These are phyloP conservation scores for Crithidia bombi DNA, from an alignment of 208 protist genomes.

Conservation along the genomic window DNA sequence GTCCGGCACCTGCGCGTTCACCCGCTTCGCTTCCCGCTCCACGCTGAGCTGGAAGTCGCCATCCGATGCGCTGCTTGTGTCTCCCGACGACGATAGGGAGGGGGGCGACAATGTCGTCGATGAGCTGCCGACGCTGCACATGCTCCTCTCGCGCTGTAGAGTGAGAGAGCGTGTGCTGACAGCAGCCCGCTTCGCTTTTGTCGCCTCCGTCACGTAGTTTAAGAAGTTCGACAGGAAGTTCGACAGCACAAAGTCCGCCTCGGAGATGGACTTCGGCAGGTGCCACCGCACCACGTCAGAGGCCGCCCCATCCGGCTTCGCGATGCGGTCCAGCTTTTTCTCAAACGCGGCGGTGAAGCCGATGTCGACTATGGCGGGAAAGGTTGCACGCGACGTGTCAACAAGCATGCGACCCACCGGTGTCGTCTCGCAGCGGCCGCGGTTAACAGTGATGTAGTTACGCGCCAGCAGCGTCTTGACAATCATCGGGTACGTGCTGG, in stretches of 20 bases:
- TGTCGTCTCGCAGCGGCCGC: conserved; percentile 85
- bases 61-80: background rate
- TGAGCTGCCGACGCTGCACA: background rate
- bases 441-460: conserved; percentile 85
- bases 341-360: conserved; percentile 89
- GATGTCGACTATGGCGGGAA: conserved; percentile 92
- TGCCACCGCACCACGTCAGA: background rate
- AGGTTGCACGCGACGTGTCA: conserved; percentile 68
- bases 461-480: conserved; percentile 87
- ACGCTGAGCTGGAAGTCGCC: conserved; percentile 47
- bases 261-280: conserved; percentile 36
- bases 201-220: conserved; percentile 90
- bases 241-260: conserved; percentile 87
- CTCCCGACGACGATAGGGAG: background rate
- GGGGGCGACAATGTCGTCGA: conserved; percentile 6
- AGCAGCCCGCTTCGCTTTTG: conserved; percentile 60
- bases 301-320: conserved; percentile 53
- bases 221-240: conserved; percentile 82
- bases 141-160: conserved; percentile 48
- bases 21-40: conserved; percentile 44
- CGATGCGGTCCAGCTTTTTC: conserved; percentile 88
- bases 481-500: conserved; percentile 92
- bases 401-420: conserved; percentile 77
- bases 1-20: conserved; percentile 59
- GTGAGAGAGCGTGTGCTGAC: conserved; percentile 72